Conservation (phyloP, 805 yeast species). For the Vanderwaltozyma tropicalis region DNA sequence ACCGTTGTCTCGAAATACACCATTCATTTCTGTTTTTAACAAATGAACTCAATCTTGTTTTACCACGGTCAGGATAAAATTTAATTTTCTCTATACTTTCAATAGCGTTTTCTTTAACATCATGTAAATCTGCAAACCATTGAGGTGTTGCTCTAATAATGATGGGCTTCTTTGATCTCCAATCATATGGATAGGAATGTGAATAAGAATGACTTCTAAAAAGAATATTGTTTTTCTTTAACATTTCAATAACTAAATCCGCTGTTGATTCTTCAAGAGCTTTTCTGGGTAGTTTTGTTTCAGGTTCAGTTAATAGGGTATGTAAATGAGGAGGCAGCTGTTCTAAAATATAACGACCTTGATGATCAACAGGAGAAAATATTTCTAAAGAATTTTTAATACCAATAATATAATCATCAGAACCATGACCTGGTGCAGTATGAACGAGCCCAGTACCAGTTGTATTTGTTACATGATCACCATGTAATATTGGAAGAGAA, state of each 20-base stretch:
- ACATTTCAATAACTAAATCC: conserved; percentile 32
- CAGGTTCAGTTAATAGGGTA: conserved; percentile 9
- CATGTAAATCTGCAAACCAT: conserved; percentile 85
- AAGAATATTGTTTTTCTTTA: conserved; percentile 36
- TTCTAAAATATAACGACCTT: conserved; percentile 53
- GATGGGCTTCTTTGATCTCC: conserved; percentile 96
- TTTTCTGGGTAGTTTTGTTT: conserved; percentile 33
- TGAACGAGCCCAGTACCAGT: conserved; percentile 96
- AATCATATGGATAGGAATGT: conserved; percentile 93
- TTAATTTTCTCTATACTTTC: conserved; percentile 49
- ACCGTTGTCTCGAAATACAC: conserved; percentile 94
- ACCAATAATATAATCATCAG: conserved; percentile 79
- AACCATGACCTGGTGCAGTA: conserved; percentile 96
- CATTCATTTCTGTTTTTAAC: conserved; percentile 76
- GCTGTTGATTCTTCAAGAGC: conserved; percentile 54
- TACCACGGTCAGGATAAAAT: conserved; percentile 68
- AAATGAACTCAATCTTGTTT: conserved; percentile 60
- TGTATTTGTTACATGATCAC: conserved; percentile 65
- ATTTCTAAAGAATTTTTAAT: conserved; percentile 44
- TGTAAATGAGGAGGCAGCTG: conserved; percentile 27
- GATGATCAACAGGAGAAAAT: conserved; percentile 68
- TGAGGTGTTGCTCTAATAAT: conserved; percentile 92
- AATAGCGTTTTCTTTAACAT: conserved; percentile 54
- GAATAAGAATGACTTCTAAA: conserved; percentile 40
- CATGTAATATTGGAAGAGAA: conserved; percentile 52